Base-by-base conservation (phyloP, 352 stramenopile genomes). In the Aphanomyces cochlioides region DNA sequence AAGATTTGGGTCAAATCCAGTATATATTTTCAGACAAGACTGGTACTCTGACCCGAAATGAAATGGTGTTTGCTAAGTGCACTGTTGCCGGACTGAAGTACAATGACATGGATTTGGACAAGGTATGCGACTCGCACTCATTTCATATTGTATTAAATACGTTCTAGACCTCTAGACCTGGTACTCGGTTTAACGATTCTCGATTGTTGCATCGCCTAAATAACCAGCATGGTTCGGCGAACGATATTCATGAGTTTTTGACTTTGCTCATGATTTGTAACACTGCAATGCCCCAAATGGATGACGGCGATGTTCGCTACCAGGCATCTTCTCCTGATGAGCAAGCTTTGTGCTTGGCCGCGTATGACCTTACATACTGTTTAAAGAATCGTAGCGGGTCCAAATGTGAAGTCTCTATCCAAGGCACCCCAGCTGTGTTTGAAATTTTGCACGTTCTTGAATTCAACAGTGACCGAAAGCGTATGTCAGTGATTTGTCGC, bases 401-500 rank as follows among this genome's bases (percentile, higher is more conserved):
- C 15, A 81, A 90, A 7, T 93, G 85, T 50, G 70, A 93, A 50
- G 83, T 84, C 3, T 19, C 79, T 17, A 88, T 95, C 67, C 85
- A 87, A 57, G 87, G 87, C 5, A 67, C 73, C 43, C 66, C 77
- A 7, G 78, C 88, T 80, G 90, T 84, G 19, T 99, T 93, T 81
- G 78, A 93, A 65, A 90, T 99, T 66, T 77, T 99, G 59, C 97
- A 98, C 56, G 87, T 99, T 5, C 96, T 99, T 57, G 97, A 99
- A 75, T 99, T 99, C 81, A 98, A 98, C 76, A 98, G 92, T 60
- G 89, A 98, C 60, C 83, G 98, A 12, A 99, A 99, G 79, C 82
- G 98, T 66, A 99, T 99, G 97, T 98, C 93, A 19, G 91, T 99
- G 41, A 81, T 99, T 40, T 89, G 98, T 37, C 83, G 93, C 36